Evolutionary conservation across 164 flowering plant species (phyloP).

Genomic region (Tinospora cordifolia): DNA sequence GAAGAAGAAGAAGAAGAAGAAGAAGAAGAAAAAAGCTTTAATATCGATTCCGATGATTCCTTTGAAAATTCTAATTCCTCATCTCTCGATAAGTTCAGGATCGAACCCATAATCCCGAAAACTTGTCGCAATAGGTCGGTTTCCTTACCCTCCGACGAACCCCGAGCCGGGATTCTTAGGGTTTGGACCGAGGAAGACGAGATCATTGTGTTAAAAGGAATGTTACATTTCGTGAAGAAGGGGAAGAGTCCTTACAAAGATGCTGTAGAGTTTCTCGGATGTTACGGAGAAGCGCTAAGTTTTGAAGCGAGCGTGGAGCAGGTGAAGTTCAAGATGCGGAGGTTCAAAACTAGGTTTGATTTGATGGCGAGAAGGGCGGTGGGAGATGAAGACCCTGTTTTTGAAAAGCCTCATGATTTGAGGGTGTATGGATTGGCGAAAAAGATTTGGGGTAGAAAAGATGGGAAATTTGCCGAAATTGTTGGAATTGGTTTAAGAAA

Average conservation of each 20-base stretch:
- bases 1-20: too few relatives aligned
- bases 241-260: slow-evolving; percentile 24
- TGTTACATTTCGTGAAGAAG: slow-evolving; percentile 24
- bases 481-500: not conserved
- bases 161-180: not conserved
- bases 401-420: slow-evolving; percentile 31
- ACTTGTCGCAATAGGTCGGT: too few relatives aligned
- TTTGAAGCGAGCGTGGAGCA: slow-evolving; percentile 21
- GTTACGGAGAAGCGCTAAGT: slow-evolving; percentile 22
- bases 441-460: slow-evolving; percentile 34
- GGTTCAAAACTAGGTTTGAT: slow-evolving; percentile 39
- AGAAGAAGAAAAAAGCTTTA: too few relatives aligned
- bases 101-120: too few relatives aligned
- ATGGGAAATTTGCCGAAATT: not conserved
- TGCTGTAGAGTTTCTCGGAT: slow-evolving; percentile 25
- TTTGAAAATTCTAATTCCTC: too few relatives aligned
- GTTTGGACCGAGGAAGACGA: slow-evolving; percentile 49
- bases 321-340: slow-evolving; percentile 29
- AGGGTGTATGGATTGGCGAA: slow-evolving; percentile 29
- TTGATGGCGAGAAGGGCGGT: not conserved
- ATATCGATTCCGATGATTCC: too few relatives aligned
- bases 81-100: too few relatives aligned
- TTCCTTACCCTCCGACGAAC: too few relatives aligned
- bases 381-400: too few relatives aligned
- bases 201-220: slow-evolving; percentile 31